phyloP scores from a whole-genome alignment of 2,329 filamentous ascomycete genomes.

The Apiospora marii region DNA sequence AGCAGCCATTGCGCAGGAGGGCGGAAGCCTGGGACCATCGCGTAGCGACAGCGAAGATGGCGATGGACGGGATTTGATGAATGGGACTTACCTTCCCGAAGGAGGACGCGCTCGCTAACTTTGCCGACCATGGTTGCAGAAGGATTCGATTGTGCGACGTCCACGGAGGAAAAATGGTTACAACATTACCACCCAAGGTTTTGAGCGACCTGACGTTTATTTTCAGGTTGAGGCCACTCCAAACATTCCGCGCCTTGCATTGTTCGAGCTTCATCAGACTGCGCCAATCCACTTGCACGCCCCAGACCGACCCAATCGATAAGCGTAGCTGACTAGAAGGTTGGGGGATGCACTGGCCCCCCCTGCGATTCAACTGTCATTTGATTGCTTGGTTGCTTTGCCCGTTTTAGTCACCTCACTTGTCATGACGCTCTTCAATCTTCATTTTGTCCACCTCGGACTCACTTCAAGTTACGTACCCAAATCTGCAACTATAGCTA shows the following conservation, averaged over 20 bases:
- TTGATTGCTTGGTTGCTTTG: neutral
- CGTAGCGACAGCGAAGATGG: constrained; percentile 22
- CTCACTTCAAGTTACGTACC: neutral
- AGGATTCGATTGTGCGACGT: constrained; percentile 22
- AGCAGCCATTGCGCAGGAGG: constrained; percentile 28
- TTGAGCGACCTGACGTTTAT: constrained; percentile 24
- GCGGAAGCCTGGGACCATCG: neutral
- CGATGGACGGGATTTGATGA: constrained; percentile 10
- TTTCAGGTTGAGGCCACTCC: constrained; percentile 15
- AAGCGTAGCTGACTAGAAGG: constrained; percentile 11
- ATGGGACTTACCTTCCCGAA: constrained; percentile 62
- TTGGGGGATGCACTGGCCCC: constrained; percentile 8
- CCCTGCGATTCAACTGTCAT: neutral
- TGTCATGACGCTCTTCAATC: neutral
- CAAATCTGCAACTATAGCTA: neutral
- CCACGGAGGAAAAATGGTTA: constrained; percentile 15
- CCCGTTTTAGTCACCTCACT: neutral
- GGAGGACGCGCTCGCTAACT: constrained; percentile 70
- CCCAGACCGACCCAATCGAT: constrained; percentile 13
- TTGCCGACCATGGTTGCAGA: constrained; percentile 64
- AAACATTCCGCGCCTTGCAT: constrained; percentile 17
- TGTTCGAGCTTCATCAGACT: constrained; percentile 16
- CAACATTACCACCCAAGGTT: neutral
- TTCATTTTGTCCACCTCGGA: neutral
- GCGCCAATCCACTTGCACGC: constrained; percentile 17